These are phyloP conservation scores for Fusarium sp. DNA, from an alignment of 2,329 filamentous ascomycete genomes.

Conservation along the genomic window DNA sequence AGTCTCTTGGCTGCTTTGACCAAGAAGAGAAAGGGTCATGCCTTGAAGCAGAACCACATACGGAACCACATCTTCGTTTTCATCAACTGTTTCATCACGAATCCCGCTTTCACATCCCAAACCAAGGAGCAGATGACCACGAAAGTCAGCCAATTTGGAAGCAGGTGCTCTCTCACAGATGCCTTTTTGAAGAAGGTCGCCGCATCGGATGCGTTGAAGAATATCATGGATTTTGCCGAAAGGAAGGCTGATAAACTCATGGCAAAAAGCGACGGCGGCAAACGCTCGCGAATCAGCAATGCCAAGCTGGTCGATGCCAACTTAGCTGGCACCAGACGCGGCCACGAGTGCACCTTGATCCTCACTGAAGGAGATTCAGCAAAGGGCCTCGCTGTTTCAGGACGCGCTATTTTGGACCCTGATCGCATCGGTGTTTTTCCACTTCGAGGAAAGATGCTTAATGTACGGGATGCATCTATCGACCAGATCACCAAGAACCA, in stretches of 20 bases:
- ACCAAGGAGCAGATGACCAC: conserved; percentile 99
- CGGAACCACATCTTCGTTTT: conserved; percentile 98
- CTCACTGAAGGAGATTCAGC: conserved; percentile 99
- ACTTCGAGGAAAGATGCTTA: conserved; percentile 94
- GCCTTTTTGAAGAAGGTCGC: conserved; percentile 89
- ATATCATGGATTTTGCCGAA: conserved; percentile 94
- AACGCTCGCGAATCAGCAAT: conserved; percentile 93
- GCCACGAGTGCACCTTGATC: conserved; percentile 92
- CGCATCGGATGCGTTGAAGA: conserved; percentile 89
- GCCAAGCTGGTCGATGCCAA: conserved; percentile 97
- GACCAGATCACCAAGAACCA: conserved; percentile 97
- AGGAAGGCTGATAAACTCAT: conserved; percentile 95
- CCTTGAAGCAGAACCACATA: conserved; percentile 89
- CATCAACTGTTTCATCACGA: conserved; percentile 90
- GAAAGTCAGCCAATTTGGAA: conserved; percentile 87
- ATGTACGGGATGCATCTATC: conserved; percentile 93
- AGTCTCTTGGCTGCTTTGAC: conserved; percentile 85
- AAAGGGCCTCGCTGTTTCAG: conserved; percentile 91
- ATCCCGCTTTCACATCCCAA: conserved; percentile 95
- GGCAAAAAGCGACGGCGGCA: conserved; percentile 92
- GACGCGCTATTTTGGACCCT: conserved; percentile 90
- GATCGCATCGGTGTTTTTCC: conserved; percentile 97
- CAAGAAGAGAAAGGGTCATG: conserved; percentile 95
- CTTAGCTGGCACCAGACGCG: conserved; percentile 91
- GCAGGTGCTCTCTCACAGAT: conserved; percentile 85